Percentiles rank a stretch among this genome's conserved stretches.
Evolutionary conservation across 2,329 filamentous ascomycete species (phyloP).

Genomic region (Macroventuria anomochaeta): DNA sequence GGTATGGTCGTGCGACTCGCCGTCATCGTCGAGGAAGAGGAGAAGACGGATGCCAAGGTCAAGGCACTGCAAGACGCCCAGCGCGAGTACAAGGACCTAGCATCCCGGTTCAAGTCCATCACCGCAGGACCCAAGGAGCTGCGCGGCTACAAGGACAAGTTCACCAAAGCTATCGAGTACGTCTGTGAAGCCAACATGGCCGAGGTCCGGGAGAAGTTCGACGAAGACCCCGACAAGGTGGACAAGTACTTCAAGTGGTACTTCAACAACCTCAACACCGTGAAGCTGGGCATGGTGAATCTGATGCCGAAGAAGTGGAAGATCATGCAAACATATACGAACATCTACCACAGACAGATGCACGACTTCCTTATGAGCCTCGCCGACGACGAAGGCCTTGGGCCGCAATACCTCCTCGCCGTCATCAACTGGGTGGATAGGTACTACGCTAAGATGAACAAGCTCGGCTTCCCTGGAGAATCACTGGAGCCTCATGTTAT

Average conservation of each 20-base stretch:
- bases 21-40: conserved; percentile 91
- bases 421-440: conserved; percentile 96
- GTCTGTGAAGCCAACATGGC: conserved; percentile 78
- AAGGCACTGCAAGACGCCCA: conserved; percentile 91
- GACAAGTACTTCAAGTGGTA: conserved; percentile 94
- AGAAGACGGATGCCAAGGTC: conserved; percentile 93
- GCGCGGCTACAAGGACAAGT: conserved; percentile 96
- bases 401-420: conserved; percentile 83
- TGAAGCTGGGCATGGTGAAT: conserved; percentile 88
- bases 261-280: conserved; percentile 96
- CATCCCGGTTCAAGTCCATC: conserved; percentile 91
- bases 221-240: conserved; percentile 80
- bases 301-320: conserved; percentile 97
- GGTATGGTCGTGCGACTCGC: conserved; percentile 90
- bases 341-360: conserved; percentile 94
- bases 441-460: conserved; percentile 95
- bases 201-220: conserved; percentile 73
- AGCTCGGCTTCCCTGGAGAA: conserved; percentile 78
- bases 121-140: conserved; percentile 90
- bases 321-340: conserved; percentile 86
- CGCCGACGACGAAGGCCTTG: conserved; percentile 84
- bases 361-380: conserved; percentile 87
- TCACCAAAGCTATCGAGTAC: conserved; percentile 78
- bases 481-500: conserved; percentile 86
- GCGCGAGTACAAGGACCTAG: conserved; percentile 94